A percentile compares a stretch with the other conserved stretches of the same genome.
phyloP scores from a whole-genome alignment of 768 basidiomycete genomes.

The Solioccasus polychromus region DNA sequence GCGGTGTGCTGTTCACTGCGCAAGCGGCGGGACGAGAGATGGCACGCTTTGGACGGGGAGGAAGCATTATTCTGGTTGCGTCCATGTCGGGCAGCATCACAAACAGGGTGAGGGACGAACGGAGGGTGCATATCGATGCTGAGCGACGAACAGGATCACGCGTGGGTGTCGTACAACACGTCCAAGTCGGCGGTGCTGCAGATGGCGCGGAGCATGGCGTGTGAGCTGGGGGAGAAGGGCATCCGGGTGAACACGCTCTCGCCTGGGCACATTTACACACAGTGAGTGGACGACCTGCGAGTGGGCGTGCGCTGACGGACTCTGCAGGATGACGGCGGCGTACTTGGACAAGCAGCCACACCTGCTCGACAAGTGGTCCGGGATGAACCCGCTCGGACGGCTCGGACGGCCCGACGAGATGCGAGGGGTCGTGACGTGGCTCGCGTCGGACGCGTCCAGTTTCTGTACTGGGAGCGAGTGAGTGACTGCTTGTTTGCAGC shows the following conservation, averaged over 20 bases:
- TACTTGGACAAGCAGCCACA: constrained; percentile 65
- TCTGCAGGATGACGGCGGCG: constrained; percentile 68
- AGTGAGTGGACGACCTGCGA: constrained; percentile 38
- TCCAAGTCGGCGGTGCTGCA: constrained; percentile 78
- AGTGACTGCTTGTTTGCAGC: constrained; percentile 26
- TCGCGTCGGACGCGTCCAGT: constrained; percentile 71
- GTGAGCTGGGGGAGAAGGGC: constrained; percentile 61
- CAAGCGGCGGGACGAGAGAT: constrained; percentile 61
- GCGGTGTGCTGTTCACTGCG: constrained; percentile 58
- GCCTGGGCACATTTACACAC: constrained; percentile 74
- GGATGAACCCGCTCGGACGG: constrained; percentile 65
- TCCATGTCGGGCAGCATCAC: constrained; percentile 68
- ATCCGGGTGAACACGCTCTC: constrained; percentile 78
- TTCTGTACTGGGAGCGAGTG: constrained; percentile 85
- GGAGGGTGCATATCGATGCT: no score
- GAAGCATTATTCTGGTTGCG: constrained; percentile 58
- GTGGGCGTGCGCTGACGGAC: not conserved
- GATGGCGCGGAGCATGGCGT: constrained; percentile 81
- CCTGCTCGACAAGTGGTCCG: constrained; percentile 64
- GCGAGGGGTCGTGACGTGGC: constrained; percentile 68
- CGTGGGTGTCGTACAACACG: constrained; percentile 74
- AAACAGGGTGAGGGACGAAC: constrained; percentile 65
- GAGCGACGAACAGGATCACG: constrained; percentile 50
- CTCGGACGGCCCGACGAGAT: constrained; percentile 72
- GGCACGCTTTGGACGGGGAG: constrained; percentile 43